A percentile compares a stretch with the other conserved stretches of the same genome.
Conservation (phyloP, 2,329 filamentous ascomycete genomes). For the Pochonia chlamydosporia region DNA sequence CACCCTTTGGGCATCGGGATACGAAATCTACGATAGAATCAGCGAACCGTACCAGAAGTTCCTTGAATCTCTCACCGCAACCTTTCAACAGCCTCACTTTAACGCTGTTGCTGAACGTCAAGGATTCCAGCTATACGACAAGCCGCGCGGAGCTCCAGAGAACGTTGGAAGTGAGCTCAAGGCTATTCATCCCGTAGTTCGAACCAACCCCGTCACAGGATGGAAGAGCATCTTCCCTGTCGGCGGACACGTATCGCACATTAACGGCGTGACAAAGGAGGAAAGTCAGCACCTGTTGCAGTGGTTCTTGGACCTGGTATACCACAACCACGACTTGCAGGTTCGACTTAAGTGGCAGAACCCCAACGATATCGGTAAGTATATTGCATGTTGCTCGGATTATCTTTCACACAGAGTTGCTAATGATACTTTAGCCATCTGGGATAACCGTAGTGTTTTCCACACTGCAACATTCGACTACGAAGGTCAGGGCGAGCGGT, state of each 20-base stretch:
- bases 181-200: slow-evolving; percentile 48
- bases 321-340: slow-evolving; percentile 52
- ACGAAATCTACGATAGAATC: slow-evolving; percentile 61
- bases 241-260: slow-evolving; percentile 42
- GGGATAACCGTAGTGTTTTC: slow-evolving; percentile 53
- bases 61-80: slow-evolving; percentile 52
- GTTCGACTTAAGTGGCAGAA: slow-evolving; percentile 39
- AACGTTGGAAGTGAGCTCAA: slow-evolving; percentile 43
- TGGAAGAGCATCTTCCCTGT: slow-evolving; percentile 52
- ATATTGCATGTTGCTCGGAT: neutral
- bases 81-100: slow-evolving; percentile 45
- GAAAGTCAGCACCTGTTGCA: slow-evolving; percentile 43
- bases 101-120: slow-evolving; percentile 37
- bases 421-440: slow-evolving; percentile 36
- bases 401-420: neutral
- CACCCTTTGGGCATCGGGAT: slow-evolving; percentile 63
- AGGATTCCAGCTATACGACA: slow-evolving; percentile 39
- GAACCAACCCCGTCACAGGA: slow-evolving; percentile 53
- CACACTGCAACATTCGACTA: slow-evolving; percentile 51
- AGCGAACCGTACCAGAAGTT: slow-evolving; percentile 50
- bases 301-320: slow-evolving; percentile 45
- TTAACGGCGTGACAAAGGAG: slow-evolving; percentile 42
- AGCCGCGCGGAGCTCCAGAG: slow-evolving; percentile 40
- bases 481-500: slow-evolving; percentile 38
- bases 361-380: slow-evolving; percentile 34